Base-by-base conservation (phyloP, 257 asterid species). In the Oldenlandia corymbosa region DNA sequence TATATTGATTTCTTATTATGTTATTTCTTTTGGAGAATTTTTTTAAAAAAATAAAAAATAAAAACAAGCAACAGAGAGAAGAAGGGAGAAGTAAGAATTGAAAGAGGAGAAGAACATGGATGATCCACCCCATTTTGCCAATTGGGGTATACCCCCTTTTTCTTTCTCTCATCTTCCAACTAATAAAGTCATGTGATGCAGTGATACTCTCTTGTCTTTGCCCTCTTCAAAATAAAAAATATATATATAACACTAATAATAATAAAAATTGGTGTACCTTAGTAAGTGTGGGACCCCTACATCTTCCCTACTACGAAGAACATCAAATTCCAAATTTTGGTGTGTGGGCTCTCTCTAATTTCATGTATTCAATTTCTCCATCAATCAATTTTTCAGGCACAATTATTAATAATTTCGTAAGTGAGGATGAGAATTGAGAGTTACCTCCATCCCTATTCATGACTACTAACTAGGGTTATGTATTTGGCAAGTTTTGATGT, bases 111-210 rank as follows among this genome's bases (percentile, higher is more conserved):
- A 80, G 81, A 83, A 78, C 86, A 80, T 80, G 89, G 83, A 83
- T 30, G 24, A 31, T 79, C 80, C 84, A 73, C 80, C 87, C 81
- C 81, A 36, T 72, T 73, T 68, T n/a, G n/a, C 76, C 84, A 75
- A 66, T 56, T 68, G 80, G 78, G 80, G 79, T 65, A 77, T 64
- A 43, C 65, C 51, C 26, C 13, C 13, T 43, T 11, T 43, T 43
- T 43, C 48, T 57, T 32, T 57, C n/a, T 57, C 68, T 59, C 64
- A 65, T 64, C 55, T 66, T 71, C 85, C 86, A 84, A 81, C 88
- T 77, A 79, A 81, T 68, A 73, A 79, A 83, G 85, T 71, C 86
- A 82, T 82, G 84, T 82, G 83, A 77, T 52, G 75, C 69, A 52
- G 68, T 60, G 73, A 72, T 74, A 67, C 82, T 67, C 58, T 63